These are phyloP conservation scores for Cyclotella atomus DNA, from an alignment of 108 stramenopile species.

Conservation along the genomic window DNA sequence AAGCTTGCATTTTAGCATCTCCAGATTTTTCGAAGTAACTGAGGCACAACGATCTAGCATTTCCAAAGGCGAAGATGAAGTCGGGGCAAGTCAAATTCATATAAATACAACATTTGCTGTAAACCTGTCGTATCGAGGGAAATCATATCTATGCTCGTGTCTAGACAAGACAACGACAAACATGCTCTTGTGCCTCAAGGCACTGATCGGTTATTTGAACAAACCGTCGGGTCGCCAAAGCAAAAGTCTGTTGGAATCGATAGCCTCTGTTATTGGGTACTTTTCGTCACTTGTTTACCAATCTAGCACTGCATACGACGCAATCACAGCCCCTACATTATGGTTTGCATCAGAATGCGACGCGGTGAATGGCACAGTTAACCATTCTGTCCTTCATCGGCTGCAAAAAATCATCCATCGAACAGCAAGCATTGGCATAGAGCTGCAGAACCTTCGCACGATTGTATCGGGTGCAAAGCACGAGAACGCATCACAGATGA, in stretches of 20 bases:
- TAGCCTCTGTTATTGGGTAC: conserved; percentile 34
- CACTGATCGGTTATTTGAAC: conserved; percentile 18
- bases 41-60: no score
- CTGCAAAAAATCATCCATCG: conserved; percentile 34
- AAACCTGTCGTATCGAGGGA: conserved; percentile 24
- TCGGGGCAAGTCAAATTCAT: no score
- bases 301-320: neutral
- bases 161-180: conserved; percentile 25
- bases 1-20: conserved; percentile 7
- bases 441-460: conserved; percentile 22
- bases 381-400: conserved; percentile 26
- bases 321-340: conserved; percentile 17
- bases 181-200: conserved; percentile 16
- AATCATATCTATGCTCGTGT: conserved; percentile 29
- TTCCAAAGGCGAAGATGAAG: no score
- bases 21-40: no score
- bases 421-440: conserved; percentile 21
- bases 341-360: conserved; percentile 19
- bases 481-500: conserved; percentile 7
- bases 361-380: no score
- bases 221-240: neutral
- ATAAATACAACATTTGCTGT: neutral
- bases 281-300: conserved; percentile 10
- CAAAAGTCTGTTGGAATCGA: conserved; percentile 15
- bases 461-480: conserved; percentile 8